These are phyloP conservation scores for Mycena vitilis DNA, from an alignment of 768 basidiomycete genomes.

Conservation along the genomic window DNA sequence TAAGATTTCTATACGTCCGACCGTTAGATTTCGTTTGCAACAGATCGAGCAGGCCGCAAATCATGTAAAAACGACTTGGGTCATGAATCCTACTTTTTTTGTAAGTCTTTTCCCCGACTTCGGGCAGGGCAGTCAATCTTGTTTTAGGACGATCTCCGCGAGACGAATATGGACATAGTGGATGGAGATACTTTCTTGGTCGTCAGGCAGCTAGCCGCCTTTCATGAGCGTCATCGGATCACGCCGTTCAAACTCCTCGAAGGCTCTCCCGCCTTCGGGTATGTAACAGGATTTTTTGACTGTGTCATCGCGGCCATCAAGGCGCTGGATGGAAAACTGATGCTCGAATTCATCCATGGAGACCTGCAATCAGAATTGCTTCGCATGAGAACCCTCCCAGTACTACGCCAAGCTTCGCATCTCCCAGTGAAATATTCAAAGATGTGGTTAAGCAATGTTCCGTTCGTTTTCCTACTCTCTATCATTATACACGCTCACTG, in stretches of 20 bases:
- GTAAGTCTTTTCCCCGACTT: neutral
- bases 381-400: slow-evolving; percentile 4
- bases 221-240: neutral
- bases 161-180: neutral
- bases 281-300: slow-evolving; percentile 3
- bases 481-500: neutral
- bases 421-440: slow-evolving; percentile 5
- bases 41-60: neutral
- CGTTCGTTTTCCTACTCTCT: neutral
- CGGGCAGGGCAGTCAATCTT: neutral
- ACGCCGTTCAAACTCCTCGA: neutral
- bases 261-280: slow-evolving; percentile 1
- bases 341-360: slow-evolving; percentile 10
- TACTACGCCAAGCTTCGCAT: neutral
- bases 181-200: neutral
- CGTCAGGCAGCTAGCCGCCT: slow-evolving; percentile 1
- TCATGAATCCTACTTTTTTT: slow-evolving; percentile 6
- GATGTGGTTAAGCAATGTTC: slow-evolving; percentile 11
- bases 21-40: neutral
- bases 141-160: neutral
- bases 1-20: neutral
- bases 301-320: neutral
- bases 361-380: neutral
- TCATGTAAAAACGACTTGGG: slow-evolving; percentile 8
- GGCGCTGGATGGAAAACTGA: neutral